These are phyloP conservation scores for Ottelia alismoides DNA, from an alignment of 106 monocot species.

Conservation along the genomic window DNA sequence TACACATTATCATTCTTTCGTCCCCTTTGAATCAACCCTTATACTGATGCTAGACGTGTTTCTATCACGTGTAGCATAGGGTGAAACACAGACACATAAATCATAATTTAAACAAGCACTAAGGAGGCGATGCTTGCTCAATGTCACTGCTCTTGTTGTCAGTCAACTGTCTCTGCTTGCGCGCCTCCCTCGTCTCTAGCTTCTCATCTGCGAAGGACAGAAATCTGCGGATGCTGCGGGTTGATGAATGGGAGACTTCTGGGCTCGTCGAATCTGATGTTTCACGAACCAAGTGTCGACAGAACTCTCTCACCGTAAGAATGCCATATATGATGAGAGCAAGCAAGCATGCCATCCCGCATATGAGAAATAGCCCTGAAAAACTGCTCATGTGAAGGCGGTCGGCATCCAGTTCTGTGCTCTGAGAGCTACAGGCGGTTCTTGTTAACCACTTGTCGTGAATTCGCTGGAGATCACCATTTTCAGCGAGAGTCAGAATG, in stretches of 20 bases:
- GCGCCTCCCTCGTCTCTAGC: conserved; percentile 18
- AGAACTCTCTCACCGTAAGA: conserved; percentile 32
- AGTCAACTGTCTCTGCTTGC: conserved; percentile 7
- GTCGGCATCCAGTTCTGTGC: conserved; percentile 27
- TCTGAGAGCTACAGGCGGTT: conserved; percentile 23
- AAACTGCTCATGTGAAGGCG: conserved; percentile 53
- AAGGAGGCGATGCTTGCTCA: too few species aligned
- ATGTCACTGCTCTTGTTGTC: too few species aligned
- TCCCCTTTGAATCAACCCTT: too few species aligned
- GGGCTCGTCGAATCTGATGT: conserved; percentile 6
- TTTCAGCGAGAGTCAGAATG: conserved; percentile 74
- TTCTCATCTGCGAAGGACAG: conserved; percentile 46
- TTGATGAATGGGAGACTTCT: conserved; percentile 13
- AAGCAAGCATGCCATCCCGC: conserved; percentile 47
- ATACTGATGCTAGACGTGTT: too few species aligned
- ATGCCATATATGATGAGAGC: conserved; percentile 40
- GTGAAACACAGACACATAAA: too few species aligned
- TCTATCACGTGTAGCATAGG: too few species aligned
- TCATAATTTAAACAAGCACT: too few species aligned
- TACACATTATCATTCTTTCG: too few species aligned
- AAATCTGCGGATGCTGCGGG: conserved; percentile 23
- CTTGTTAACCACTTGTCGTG: conserved; percentile 62
- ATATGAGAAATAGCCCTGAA: conserved; percentile 57
- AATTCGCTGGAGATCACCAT: conserved; percentile 73
- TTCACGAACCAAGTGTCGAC: conserved; percentile 5